These are phyloP conservation scores for Benincasa hispida DNA, from an alignment of 306 rosid species.

Conservation along the genomic window DNA sequence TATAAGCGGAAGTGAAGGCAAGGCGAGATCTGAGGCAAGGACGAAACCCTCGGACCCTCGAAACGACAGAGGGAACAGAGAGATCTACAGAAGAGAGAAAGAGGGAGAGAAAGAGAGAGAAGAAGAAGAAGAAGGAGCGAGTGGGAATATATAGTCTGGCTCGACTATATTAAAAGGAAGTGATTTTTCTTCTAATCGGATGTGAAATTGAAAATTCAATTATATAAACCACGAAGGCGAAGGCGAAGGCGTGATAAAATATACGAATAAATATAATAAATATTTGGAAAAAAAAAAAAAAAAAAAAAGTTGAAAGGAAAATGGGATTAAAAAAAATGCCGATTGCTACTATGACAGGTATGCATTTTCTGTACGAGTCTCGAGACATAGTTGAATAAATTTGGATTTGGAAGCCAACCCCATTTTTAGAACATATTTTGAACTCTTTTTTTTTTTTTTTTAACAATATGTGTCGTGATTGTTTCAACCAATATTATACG, in stretches of 20 bases:
- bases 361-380: background rate
- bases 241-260: background rate
- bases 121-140: background rate
- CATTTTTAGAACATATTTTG: background rate
- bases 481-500: too few relatives aligned
- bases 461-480: too few relatives aligned
- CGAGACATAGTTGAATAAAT: background rate
- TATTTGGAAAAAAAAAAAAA: background rate
- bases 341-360: background rate
- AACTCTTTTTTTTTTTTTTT: too few relatives aligned
- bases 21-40: slow-evolving; percentile 52
- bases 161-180: background rate
- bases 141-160: slow-evolving; percentile 6
- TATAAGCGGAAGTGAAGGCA: slow-evolving; percentile 31
- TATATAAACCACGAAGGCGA: background rate
- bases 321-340: background rate
- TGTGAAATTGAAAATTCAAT: background rate
- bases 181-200: background rate
- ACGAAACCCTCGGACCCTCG: slow-evolving; percentile 30
- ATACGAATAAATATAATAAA: background rate
- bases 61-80: slow-evolving; percentile 12
- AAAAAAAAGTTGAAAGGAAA: background rate
- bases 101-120: slow-evolving; percentile 17
- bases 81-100: slow-evolving; percentile 14
- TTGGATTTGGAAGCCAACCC: background rate